Percentiles rank a stretch among this genome's conserved stretches.
phyloP scores from a whole-genome alignment of 306 rosid species.

The Urtica urens region DNA sequence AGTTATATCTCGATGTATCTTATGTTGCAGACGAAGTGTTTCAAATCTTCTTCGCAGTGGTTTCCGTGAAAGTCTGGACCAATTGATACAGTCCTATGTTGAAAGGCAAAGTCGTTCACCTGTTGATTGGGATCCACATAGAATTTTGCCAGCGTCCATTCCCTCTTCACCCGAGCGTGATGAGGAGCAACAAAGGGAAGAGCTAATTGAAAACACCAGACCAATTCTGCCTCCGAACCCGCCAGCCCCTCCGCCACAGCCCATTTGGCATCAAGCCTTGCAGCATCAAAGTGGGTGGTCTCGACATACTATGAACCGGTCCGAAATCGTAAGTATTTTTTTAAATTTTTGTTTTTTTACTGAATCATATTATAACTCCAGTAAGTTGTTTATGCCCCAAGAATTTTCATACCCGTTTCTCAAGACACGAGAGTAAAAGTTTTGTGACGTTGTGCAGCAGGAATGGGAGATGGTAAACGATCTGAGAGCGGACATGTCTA shows the following conservation, averaged over 20 bases:
- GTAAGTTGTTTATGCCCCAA: neutral
- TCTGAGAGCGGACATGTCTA: constrained; percentile 85
- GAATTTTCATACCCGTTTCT: neutral
- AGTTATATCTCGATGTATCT: constrained; percentile 17
- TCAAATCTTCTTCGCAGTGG: constrained; percentile 99
- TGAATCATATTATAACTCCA: no score
- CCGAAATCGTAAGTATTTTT: constrained; percentile 72
- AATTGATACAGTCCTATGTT: constrained; percentile 87
- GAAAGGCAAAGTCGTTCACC: constrained; percentile 94
- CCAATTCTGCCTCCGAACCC: constrained; percentile 84
- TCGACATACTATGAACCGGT: constrained; percentile 92
- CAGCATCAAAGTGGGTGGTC: constrained; percentile 91
- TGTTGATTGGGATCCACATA: constrained; percentile 97
- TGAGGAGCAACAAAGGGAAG: constrained; percentile 60
- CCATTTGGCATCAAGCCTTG: constrained; percentile 95
- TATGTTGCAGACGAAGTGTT: constrained; percentile 83
- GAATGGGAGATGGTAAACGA: constrained; percentile 98
- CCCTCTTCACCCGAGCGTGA: constrained; percentile 63
- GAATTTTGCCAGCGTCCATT: constrained; percentile 60
- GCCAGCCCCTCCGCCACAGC: constrained; percentile 97
- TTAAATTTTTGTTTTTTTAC: constrained; percentile 2
- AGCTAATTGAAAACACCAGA: constrained; percentile 64
- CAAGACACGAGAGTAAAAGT: constrained; percentile 3
- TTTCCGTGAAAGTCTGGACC: constrained; percentile 97
- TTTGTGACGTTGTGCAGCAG: constrained; percentile 32